phyloP scores from a whole-genome alignment of 805 yeast species.

The Candida anglica region DNA sequence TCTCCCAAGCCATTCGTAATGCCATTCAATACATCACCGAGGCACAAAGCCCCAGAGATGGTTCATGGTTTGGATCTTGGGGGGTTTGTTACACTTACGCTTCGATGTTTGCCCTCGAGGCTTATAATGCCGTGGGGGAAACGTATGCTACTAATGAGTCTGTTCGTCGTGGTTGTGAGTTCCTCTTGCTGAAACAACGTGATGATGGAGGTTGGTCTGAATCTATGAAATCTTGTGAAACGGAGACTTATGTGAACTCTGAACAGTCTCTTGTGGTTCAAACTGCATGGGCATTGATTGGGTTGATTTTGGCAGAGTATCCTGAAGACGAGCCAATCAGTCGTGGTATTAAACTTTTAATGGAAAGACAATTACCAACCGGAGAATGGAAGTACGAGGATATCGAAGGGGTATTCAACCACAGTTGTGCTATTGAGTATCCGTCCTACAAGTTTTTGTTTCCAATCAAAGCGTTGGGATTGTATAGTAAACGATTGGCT shows the following conservation, averaged over 20 bases:
- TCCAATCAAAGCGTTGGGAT: slow-evolving; percentile 89
- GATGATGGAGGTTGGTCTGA: slow-evolving; percentile 98
- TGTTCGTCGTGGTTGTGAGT: slow-evolving; percentile 81
- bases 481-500: slow-evolving; percentile 48
- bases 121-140: slow-evolving; percentile 67
- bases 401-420: slow-evolving; percentile 95
- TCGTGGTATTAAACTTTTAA: slow-evolving; percentile 59
- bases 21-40: slow-evolving; percentile 71
- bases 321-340: slow-evolving; percentile 64
- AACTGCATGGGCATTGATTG: slow-evolving; percentile 90
- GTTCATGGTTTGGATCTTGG: slow-evolving; percentile 99
- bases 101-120: slow-evolving; percentile 96
- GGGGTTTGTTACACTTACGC: slow-evolving; percentile 96
- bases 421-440: slow-evolving; percentile 86
- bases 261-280: slow-evolving; percentile 72
- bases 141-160: slow-evolving; percentile 56
- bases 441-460: slow-evolving; percentile 89
- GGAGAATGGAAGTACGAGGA: slow-evolving; percentile 89
- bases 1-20: slow-evolving; percentile 61
- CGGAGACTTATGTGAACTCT: slow-evolving; percentile 68
- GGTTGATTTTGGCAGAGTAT: slow-evolving; percentile 73
- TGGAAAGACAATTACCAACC: slow-evolving; percentile 59
- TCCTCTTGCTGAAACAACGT: slow-evolving; percentile 68
- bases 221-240: slow-evolving; percentile 84
- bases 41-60: slow-evolving; percentile 66